Conservation (phyloP, 805 yeast genomes). For the Tetrapisispora fleetii region DNA sequence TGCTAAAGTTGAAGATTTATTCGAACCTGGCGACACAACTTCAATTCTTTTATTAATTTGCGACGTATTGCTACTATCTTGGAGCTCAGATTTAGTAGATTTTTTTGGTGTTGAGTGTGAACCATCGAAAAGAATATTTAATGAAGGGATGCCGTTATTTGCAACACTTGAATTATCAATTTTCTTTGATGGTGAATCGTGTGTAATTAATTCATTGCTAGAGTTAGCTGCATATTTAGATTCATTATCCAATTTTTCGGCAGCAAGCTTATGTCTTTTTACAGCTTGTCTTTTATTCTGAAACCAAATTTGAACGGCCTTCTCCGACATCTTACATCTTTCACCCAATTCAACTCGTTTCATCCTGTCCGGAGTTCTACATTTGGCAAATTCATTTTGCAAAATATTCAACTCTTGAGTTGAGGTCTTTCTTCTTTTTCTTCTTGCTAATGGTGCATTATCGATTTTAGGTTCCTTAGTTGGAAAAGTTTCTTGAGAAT, state of each 20-base stretch:
- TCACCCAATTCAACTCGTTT: conserved; percentile 71
- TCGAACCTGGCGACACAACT: not conserved
- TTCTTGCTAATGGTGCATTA: conserved; percentile 84
- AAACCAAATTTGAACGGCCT: conserved; percentile 97
- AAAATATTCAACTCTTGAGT: conserved; percentile 76
- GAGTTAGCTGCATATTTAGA: not conserved
- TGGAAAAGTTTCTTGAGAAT: conserved; percentile 83
- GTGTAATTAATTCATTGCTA: not conserved
- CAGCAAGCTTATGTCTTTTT: conserved; percentile 38
- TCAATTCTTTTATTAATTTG: not conserved
- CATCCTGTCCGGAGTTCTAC: conserved; percentile 72
- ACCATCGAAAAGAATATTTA: not conserved
- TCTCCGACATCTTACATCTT: conserved; percentile 86
- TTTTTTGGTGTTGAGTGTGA: not conserved
- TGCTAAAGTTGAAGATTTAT: not conserved
- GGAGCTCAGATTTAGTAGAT: not conserved
- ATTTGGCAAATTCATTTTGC: conserved; percentile 65
- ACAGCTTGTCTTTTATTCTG: conserved; percentile 87
- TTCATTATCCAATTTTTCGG: conserved; percentile 4
- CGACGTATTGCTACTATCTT: not conserved
- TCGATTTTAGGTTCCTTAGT: conserved; percentile 75
- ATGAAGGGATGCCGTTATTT: not conserved
- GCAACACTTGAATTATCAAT: not conserved
- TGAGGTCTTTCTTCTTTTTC: conserved; percentile 91
- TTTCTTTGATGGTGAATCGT: not conserved